A percentile compares a stretch with the other conserved stretches of the same genome.
These are phyloP conservation scores for Phanerodontia chrysosporium DNA, from an alignment of 768 basidiomycete species.

Conservation along the genomic window DNA sequence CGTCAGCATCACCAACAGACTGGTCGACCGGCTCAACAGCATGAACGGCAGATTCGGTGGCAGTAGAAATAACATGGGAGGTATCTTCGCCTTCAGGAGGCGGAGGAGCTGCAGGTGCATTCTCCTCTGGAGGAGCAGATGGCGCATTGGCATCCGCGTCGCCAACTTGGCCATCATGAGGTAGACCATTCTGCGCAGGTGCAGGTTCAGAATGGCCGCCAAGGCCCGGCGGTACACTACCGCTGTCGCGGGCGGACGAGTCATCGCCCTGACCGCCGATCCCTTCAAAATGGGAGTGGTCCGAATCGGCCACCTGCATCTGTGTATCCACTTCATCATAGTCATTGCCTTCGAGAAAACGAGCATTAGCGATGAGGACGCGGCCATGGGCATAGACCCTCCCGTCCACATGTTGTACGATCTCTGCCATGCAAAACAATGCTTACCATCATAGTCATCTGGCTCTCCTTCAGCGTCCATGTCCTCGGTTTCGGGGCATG, in stretches of 20 bases:
- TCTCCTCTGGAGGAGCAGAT: conserved; percentile 21
- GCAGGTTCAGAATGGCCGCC: neutral
- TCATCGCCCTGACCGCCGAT: neutral
- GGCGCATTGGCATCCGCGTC: neutral
- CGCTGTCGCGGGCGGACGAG: conserved; percentile 6
- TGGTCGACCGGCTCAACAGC: conserved; percentile 40
- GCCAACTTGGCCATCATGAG: conserved; percentile 1
- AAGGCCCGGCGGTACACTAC: conserved; percentile 5
- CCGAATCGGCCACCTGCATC: conserved; percentile 11
- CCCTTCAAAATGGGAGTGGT: conserved; percentile 3
- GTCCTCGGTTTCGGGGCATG: conserved; percentile 18
- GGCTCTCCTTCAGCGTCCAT: conserved; percentile 23
- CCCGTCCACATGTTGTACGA: conserved; percentile 26
- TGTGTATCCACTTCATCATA: conserved; percentile 33
- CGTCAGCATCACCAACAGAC: conserved; percentile 44
- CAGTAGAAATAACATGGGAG: conserved; percentile 45
- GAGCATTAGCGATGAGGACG: conserved; percentile 60
- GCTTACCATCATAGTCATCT: conserved; percentile 32
- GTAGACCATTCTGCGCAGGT: neutral
- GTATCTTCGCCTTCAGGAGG: conserved; percentile 27
- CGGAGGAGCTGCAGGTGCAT: conserved; percentile 28
- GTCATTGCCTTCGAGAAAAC: conserved; percentile 44
- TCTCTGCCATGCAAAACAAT: conserved; percentile 17
- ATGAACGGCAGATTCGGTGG: conserved; percentile 31
- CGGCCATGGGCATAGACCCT: conserved; percentile 22